Conservation (phyloP, 768 basidiomycete species). For the Flagelloscypha sp. region DNA sequence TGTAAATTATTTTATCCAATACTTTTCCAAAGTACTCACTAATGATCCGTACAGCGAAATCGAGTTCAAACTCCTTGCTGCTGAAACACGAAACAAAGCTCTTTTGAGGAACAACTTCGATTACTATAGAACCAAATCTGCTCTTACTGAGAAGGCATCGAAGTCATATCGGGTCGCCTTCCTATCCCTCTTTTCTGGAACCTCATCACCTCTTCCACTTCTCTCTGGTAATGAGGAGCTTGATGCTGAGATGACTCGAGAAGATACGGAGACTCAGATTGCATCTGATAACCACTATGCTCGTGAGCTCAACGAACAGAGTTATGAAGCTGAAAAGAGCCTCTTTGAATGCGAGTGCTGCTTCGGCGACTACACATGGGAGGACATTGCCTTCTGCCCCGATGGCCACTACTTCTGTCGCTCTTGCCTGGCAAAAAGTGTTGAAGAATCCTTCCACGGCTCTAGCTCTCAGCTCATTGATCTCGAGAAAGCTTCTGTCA, state of each 20-base stretch:
- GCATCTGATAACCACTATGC: background rate
- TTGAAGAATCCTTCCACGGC: slow-evolving; percentile 3
- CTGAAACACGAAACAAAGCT: background rate
- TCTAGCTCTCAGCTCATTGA: slow-evolving; percentile 1
- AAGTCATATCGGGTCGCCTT: slow-evolving; percentile 8
- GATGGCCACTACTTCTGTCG: slow-evolving; percentile 8
- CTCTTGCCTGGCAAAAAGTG: slow-evolving; percentile 4
- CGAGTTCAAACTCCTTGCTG: background rate
- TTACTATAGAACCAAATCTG: background rate
- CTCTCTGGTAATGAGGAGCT: background rate
- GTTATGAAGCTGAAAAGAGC: background rate
- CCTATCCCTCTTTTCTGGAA: slow-evolving; percentile 1
- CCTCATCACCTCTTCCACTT: background rate
- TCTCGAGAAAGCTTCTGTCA: background rate
- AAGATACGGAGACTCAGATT: background rate
- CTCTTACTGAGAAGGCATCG: slow-evolving; percentile 2
- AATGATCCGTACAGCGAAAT: background rate
- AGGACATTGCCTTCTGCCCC: slow-evolving; percentile 7
- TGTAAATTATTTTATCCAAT: background rate
- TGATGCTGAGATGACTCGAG: background rate
- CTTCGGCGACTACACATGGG: slow-evolving; percentile 10
- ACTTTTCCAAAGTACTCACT: background rate
- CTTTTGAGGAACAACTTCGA: background rate
- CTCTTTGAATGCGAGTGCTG: slow-evolving; percentile 12
- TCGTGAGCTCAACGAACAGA: slow-evolving; percentile 4